Base-by-base conservation (phyloP, 2,329 filamentous ascomycete genomes). In the Fusarium subglutinans region DNA sequence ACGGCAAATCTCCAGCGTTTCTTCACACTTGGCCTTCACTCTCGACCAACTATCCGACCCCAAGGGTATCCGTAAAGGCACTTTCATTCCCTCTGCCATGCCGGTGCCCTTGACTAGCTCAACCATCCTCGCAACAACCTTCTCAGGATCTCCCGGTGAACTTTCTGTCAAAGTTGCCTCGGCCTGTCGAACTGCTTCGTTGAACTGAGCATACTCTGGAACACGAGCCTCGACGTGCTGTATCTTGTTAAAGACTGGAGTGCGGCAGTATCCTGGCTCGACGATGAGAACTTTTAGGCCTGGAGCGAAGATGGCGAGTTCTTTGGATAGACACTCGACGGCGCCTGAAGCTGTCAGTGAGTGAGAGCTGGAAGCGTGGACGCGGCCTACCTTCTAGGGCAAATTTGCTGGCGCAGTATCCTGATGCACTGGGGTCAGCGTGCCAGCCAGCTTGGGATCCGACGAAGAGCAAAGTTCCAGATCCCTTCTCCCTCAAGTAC, bases 41-140 rank as follows among this genome's bases (percentile, higher is more conserved):
- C 72, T 80, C 3, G 77, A 75, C 77, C 86, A 90, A 1, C 87
- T 86, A 79, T 90, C 88, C 0, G 82, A 87, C 0, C 88, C 88
- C 17, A 90, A 81, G 0, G 88, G 83, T 20, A 87, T 83, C 37
- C 88, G 81, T 13, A 90, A 73, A 8, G 88, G 89, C 5, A 82
- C 37, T 0, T 48, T 59, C 50, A 65, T 81, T 0, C 81, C 81
- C 5, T 69, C 75, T 3, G 72, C 80, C n/a, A 80, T 60, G 0
- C 80, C 81, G 8, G 86, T 87, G 20, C 88, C 84, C 18, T 86
- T 82, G 2, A 87, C 88, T 22, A 90, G 76, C 59, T 90, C 86
- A 72, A 89, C 88, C 81, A 89, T 88, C 1, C 83, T 83, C 28
- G 83, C 80, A 3, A 85, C 86, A 6, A 83, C 87, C 76, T 89